These are phyloP conservation scores for Pseudomassariella vexata DNA, from an alignment of 2,329 filamentous ascomycete genomes.

Conservation along the genomic window DNA sequence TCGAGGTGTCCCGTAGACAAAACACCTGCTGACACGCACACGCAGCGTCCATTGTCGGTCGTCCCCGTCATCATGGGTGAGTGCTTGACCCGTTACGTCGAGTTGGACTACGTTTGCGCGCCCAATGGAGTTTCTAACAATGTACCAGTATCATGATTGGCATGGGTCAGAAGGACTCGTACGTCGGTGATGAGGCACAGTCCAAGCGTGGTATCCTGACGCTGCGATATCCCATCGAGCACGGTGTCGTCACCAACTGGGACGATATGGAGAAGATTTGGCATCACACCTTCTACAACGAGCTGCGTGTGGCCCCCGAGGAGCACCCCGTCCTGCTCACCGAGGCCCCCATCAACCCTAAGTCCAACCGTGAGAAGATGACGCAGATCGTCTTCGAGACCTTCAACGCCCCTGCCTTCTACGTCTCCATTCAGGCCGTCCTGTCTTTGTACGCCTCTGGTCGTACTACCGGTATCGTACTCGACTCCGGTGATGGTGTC, in stretches of 20 bases:
- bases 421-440: slow-evolving; percentile 99
- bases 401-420: slow-evolving; percentile 99
- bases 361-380: slow-evolving; percentile 99
- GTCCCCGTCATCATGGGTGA: slow-evolving; percentile 99
- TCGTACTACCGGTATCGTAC: slow-evolving; percentile 99
- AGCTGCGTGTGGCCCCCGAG: slow-evolving; percentile 98
- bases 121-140: slow-evolving; percentile 22
- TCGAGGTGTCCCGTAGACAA: slow-evolving; percentile 11
- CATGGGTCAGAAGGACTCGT: slow-evolving; percentile 99
- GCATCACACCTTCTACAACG: slow-evolving; percentile 99
- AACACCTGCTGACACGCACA: slow-evolving; percentile 27
- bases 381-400: slow-evolving; percentile 99
- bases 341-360: slow-evolving; percentile 99
- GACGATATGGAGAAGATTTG: slow-evolving; percentile 99
- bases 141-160: slow-evolving; percentile 95
- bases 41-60: slow-evolving; percentile 96
- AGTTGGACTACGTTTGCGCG: slow-evolving; percentile 6
- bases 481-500: slow-evolving; percentile 99
- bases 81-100: slow-evolving; percentile 26
- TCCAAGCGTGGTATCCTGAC: slow-evolving; percentile 99
- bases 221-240: slow-evolving; percentile 98
- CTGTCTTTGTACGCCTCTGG: slow-evolving; percentile 98
- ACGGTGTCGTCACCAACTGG: slow-evolving; percentile 99
- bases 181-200: slow-evolving; percentile 99
- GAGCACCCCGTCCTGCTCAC: slow-evolving; percentile 99